A percentile compares a stretch with the other conserved stretches of the same genome.
Evolutionary conservation across 2,329 filamentous ascomycete species (phyloP).

Genomic region (Nannizziopsis arthrosporioides): DNA sequence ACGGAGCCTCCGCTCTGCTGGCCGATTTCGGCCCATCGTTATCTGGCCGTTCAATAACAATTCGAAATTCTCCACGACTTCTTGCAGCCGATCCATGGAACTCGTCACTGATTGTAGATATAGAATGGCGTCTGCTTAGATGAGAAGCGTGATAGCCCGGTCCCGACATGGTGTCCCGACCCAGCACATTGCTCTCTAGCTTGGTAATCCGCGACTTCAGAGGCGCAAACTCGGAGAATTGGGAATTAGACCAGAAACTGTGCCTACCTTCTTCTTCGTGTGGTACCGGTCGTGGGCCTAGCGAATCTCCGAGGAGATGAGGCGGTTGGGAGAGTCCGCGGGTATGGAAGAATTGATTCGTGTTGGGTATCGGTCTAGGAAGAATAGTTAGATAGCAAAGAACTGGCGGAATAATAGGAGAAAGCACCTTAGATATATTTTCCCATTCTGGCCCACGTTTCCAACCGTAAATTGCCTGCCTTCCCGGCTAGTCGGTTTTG

Average conservation of each 20-base stretch:
- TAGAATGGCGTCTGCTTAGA: conserved; percentile 54
- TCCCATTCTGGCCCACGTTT: conserved; percentile 72
- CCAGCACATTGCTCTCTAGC: conserved; percentile 19
- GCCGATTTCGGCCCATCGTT: conserved; percentile 53
- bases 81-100: conserved; percentile 27
- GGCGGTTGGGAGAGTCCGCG: conserved; percentile 28
- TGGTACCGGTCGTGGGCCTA: conserved; percentile 37
- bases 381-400: neutral
- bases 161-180: conserved; percentile 15
- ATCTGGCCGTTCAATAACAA: conserved; percentile 63
- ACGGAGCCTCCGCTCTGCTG: conserved; percentile 45
- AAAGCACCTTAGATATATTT: conserved; percentile 66
- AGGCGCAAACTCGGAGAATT: conserved; percentile 31
- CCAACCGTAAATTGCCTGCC: conserved; percentile 66
- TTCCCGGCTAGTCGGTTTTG: conserved; percentile 47
- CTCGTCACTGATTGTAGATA: conserved; percentile 62
- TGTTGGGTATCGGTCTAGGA: conserved; percentile 9
- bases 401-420: neutral
- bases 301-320: conserved; percentile 48
- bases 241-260: conserved; percentile 32
- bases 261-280: conserved; percentile 24
- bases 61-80: conserved; percentile 58
- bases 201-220: conserved; percentile 19
- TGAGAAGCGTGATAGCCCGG: conserved; percentile 16
- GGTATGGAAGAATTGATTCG: conserved; percentile 22